phyloP scores from a whole-genome alignment of 495 filamentous ascomycete genomes.

The Tuber melanosporum region DNA sequence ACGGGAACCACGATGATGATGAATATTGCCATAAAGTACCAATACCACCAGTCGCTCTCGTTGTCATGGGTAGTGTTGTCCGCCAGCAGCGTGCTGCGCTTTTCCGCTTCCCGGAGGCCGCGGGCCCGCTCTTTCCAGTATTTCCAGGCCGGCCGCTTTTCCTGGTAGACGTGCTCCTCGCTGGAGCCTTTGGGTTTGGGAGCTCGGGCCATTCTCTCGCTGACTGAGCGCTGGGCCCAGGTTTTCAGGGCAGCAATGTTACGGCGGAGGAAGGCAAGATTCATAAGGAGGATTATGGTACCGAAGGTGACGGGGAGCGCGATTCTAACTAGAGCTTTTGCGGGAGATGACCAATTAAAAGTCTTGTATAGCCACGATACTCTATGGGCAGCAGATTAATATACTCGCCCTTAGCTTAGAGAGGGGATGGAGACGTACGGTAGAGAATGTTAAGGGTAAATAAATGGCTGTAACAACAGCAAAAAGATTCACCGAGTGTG shows the following conservation, averaged over 20 bases:
- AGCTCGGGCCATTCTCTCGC: not conserved
- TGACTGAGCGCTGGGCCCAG: not conserved
- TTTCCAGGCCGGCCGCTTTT: not conserved
- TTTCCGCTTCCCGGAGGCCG: not conserved
- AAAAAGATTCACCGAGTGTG: conserved; percentile 1
- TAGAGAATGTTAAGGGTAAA: not conserved
- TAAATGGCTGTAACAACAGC: conserved; percentile 1
- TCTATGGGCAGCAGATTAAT: not conserved
- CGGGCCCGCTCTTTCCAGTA: not conserved
- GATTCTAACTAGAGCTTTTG: not conserved
- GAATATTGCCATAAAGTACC: conserved; percentile 1
- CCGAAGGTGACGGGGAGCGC: not conserved
- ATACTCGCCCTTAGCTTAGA: not conserved
- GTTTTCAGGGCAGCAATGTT: not conserved
- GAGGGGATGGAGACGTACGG: not conserved
- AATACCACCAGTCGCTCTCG: conserved; percentile 6
- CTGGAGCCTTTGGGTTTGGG: not conserved
- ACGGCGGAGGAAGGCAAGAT: not conserved
- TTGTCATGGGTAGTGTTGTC: not conserved
- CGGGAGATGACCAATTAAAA: not conserved
- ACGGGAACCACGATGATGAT: conserved; percentile 1
- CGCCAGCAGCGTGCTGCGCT: not conserved
- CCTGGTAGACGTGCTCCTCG: not conserved
- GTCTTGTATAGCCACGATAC: not conserved
- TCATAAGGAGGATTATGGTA: not conserved